A percentile compares a stretch with the other conserved stretches of the same genome.
phyloP scores from a whole-genome alignment of 768 basidiomycete genomes.

The Mycena galericulata region DNA sequence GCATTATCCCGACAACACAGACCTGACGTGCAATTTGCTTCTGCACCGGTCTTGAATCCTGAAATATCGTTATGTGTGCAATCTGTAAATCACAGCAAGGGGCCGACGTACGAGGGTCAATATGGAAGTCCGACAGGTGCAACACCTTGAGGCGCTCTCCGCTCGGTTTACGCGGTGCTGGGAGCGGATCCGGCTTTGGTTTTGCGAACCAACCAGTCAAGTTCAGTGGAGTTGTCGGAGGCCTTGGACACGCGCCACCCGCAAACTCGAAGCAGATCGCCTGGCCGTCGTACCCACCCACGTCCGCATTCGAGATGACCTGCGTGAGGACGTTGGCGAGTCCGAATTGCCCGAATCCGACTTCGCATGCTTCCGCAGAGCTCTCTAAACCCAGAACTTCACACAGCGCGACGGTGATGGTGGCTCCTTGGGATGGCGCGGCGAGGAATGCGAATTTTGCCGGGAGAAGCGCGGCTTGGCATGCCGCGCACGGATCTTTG shows the following conservation, averaged over 20 bases:
- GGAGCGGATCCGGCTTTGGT: slow-evolving; percentile 77
- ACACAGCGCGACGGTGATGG: slow-evolving; percentile 67
- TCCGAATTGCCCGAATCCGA: slow-evolving; percentile 58
- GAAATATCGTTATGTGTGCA: slow-evolving; percentile 6
- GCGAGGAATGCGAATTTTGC: slow-evolving; percentile 75
- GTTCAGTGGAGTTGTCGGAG: slow-evolving; percentile 69
- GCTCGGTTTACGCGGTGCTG: slow-evolving; percentile 65
- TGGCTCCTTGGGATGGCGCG: slow-evolving; percentile 70
- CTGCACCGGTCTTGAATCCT: slow-evolving; percentile 78
- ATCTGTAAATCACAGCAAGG: slow-evolving; percentile 1
- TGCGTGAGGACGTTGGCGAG: slow-evolving; percentile 75
- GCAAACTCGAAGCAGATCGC: slow-evolving; percentile 45
- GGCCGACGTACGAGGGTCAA: slow-evolving; percentile 70
- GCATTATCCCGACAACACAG: slow-evolving; percentile 73
- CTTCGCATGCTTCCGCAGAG: slow-evolving; percentile 58
- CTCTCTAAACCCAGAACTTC: slow-evolving; percentile 59
- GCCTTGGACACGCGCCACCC: slow-evolving; percentile 58
- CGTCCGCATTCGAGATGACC: slow-evolving; percentile 76
- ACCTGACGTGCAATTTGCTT: slow-evolving; percentile 76
- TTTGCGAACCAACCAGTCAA: slow-evolving; percentile 78
- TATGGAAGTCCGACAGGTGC: slow-evolving; percentile 80
- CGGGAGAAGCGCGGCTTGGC: slow-evolving; percentile 68
- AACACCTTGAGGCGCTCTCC: slow-evolving; percentile 77
- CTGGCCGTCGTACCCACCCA: slow-evolving; percentile 79
- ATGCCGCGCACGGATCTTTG: slow-evolving; percentile 65